Evolutionary conservation across 257 asterid species (phyloP).

Genomic region (Solanum bulbocastanum): DNA sequence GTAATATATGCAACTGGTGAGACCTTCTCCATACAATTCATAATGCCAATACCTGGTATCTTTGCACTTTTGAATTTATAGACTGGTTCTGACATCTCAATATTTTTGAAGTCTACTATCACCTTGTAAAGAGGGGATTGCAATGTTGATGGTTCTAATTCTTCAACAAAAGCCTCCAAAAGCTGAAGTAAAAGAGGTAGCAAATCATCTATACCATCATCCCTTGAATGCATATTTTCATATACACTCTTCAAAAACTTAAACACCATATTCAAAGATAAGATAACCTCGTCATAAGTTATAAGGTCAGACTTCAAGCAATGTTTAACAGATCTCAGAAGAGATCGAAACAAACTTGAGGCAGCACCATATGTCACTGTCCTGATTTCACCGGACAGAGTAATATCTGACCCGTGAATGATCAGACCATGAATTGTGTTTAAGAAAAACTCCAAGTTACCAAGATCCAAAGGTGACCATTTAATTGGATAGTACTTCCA

Average conservation of each 20-base stretch:
- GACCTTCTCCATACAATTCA: slow-evolving; percentile 34
- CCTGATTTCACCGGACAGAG: slow-evolving; percentile 23
- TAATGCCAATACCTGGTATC: slow-evolving; percentile 16
- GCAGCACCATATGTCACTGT: slow-evolving; percentile 33
- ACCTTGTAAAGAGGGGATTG: slow-evolving; percentile 67
- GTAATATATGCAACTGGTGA: slow-evolving; percentile 43
- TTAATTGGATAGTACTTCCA: slow-evolving; percentile 43
- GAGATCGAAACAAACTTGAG: slow-evolving; percentile 48
- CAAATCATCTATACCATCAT: slow-evolving; percentile 12
- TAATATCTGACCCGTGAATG: slow-evolving; percentile 29
- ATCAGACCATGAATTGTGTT: slow-evolving; percentile 39
- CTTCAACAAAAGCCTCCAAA: slow-evolving; percentile 43
- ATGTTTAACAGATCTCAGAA: slow-evolving; percentile 44
- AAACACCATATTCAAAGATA: slow-evolving; percentile 42
- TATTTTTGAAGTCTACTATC: slow-evolving; percentile 22
- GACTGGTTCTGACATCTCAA: slow-evolving; percentile 20
- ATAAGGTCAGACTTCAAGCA: slow-evolving; percentile 26
- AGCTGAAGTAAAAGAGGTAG: slow-evolving; percentile 31
- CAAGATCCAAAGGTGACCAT: slow-evolving; percentile 51
- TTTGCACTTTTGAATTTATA: slow-evolving; percentile 15
- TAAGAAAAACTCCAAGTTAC: slow-evolving; percentile 50
- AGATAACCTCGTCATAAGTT: slow-evolving; percentile 42
- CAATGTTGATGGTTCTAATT: slow-evolving; percentile 47
- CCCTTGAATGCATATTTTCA: slow-evolving; percentile 17
- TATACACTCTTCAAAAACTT: slow-evolving; percentile 37